Conservation (phyloP, 106 monocot genomes). For the Agapanthus africanus region DNA sequence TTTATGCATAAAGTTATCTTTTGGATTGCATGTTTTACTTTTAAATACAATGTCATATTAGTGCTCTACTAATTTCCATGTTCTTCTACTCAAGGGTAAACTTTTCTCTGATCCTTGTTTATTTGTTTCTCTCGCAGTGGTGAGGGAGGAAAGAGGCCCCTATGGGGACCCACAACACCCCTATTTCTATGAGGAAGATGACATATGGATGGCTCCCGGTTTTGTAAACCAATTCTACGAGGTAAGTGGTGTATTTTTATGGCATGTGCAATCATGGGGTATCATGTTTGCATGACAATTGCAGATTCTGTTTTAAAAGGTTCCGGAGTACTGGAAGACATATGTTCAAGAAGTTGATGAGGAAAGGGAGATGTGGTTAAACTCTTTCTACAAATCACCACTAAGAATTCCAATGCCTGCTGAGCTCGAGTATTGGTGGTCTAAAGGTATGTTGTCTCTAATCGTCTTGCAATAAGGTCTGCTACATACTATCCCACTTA, state of each 20-base stretch:
- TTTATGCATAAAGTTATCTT: slow-evolving; percentile 2
- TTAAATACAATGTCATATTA: neutral
- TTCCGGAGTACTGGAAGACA: slow-evolving; percentile 83
- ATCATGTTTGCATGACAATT: neutral
- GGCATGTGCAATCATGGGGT: neutral
- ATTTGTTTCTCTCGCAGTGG: slow-evolving; percentile 46
- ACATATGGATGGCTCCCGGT: slow-evolving; percentile 90
- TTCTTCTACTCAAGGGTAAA: too few species aligned
- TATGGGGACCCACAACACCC: slow-evolving; percentile 90
- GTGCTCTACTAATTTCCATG: neutral
- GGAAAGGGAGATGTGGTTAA: slow-evolving; percentile 86
- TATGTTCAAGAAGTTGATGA: slow-evolving; percentile 82
- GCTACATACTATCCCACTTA: neutral
- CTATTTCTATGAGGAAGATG: slow-evolving; percentile 80
- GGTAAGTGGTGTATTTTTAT: slow-evolving; percentile 19
- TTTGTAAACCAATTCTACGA: slow-evolving; percentile 86
- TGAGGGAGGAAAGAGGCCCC: slow-evolving; percentile 78
- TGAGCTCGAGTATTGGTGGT: slow-evolving; percentile 89
- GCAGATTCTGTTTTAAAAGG: slow-evolving; percentile 20
- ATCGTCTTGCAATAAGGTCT: neutral
- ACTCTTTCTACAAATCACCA: slow-evolving; percentile 80
- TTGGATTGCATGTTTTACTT: neutral
- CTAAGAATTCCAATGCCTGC: slow-evolving; percentile 83
- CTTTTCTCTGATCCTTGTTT: too few species aligned
- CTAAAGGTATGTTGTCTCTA: slow-evolving; percentile 38